Conservation (phyloP, 305 asterid species). For the Solanum hybrid region DNA sequence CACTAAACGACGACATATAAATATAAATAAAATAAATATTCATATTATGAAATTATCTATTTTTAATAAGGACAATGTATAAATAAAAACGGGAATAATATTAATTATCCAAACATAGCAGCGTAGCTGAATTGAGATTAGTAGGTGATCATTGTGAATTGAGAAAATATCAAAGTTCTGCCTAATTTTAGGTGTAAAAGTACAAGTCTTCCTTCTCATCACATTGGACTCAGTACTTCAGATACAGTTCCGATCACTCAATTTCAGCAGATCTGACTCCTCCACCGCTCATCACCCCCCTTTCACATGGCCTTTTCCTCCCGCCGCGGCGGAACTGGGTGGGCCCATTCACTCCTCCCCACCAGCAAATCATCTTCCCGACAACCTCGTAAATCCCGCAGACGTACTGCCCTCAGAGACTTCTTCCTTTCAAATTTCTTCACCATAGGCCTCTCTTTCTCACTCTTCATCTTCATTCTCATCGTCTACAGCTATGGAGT, state of each 20-base stretch:
- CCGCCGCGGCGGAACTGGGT: slow-evolving; percentile 79
- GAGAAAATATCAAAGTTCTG: not conserved
- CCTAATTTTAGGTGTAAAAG: not conserved
- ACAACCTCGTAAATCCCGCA: slow-evolving; percentile 58
- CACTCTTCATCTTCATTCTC: slow-evolving; percentile 47
- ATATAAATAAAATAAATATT: too few species aligned
- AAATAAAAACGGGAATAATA: not conserved
- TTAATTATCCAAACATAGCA: not conserved
- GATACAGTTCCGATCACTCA: not conserved
- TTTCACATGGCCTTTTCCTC: slow-evolving; percentile 60
- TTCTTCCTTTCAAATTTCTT: slow-evolving; percentile 70
- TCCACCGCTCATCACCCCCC: not conserved
- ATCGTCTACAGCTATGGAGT: slow-evolving; percentile 55
- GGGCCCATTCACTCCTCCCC: slow-evolving; percentile 69
- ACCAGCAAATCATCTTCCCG: slow-evolving; percentile 33
- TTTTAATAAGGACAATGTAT: too few species aligned
- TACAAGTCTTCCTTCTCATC: not conserved
- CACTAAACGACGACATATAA: too few species aligned
- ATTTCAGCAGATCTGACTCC: slow-evolving; percentile 1
- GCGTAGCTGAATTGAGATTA: not conserved
- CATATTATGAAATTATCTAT: too few species aligned
- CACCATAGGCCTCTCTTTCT: slow-evolving; percentile 60
- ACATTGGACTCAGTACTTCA: not conserved
- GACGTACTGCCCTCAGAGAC: slow-evolving; percentile 56
- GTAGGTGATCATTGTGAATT: not conserved